A percentile compares a stretch with the other conserved stretches of the same genome.
phyloP scores from a whole-genome alignment of 2,329 filamentous ascomycete genomes.

The Ceratocystis cubensis region DNA sequence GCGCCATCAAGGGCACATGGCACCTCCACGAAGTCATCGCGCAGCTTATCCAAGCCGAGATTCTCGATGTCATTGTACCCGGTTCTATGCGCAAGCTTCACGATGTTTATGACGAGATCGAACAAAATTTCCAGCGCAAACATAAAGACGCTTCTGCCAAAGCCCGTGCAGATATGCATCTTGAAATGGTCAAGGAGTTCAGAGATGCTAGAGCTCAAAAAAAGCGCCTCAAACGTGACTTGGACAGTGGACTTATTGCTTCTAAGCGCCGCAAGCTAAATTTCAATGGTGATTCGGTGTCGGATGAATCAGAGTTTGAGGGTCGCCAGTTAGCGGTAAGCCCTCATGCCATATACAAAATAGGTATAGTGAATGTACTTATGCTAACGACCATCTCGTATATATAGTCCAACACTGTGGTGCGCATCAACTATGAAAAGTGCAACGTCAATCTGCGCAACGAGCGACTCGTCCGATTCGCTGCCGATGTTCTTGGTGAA shows the following conservation, averaged over 20 bases:
- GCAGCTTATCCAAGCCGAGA: slow-evolving; percentile 49
- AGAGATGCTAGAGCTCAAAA: slow-evolving; percentile 42
- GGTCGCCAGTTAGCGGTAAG: slow-evolving; percentile 43
- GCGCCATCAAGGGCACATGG: slow-evolving; percentile 34
- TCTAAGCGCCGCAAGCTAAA: slow-evolving; percentile 44
- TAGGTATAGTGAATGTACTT: not conserved
- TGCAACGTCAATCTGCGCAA: slow-evolving; percentile 73
- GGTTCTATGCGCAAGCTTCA: slow-evolving; percentile 48
- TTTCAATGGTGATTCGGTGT: slow-evolving; percentile 32
- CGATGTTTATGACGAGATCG: slow-evolving; percentile 49
- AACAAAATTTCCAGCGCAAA: slow-evolving; percentile 46
- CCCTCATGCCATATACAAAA: slow-evolving; percentile 19
- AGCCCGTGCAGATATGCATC: slow-evolving; percentile 49
- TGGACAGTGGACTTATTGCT: slow-evolving; percentile 33
- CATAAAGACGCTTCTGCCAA: slow-evolving; percentile 40
- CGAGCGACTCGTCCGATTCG: slow-evolving; percentile 60
- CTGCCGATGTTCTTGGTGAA: slow-evolving; percentile 55
- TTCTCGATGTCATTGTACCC: slow-evolving; percentile 51
- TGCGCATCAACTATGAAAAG: slow-evolving; percentile 76
- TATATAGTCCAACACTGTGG: slow-evolving; percentile 53
- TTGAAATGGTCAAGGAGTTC: slow-evolving; percentile 42
- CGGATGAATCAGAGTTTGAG: slow-evolving; percentile 31
- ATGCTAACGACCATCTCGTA: slow-evolving; percentile 24
- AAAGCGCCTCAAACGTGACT: slow-evolving; percentile 39
- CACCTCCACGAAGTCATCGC: slow-evolving; percentile 41